Base-by-base conservation (phyloP, 805 yeast species). In the Grigorovia yakushimaensis region DNA sequence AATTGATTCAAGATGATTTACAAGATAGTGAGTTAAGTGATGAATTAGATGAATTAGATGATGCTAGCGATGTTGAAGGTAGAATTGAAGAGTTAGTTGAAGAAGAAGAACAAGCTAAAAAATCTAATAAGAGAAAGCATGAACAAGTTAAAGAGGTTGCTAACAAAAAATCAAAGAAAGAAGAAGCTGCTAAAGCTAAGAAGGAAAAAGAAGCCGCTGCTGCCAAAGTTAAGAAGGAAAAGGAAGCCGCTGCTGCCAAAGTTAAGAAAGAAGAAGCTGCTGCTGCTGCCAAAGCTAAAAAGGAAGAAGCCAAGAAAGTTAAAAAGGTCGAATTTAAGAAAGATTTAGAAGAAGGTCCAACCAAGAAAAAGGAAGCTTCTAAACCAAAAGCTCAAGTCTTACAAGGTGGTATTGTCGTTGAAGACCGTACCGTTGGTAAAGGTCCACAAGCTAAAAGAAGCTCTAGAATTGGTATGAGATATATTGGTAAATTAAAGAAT, bases 401-500 rank as follows among this genome's bases (percentile, higher is more conserved):
- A 55, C 83, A 85, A 64, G 98, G 98, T 60, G 98, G 97, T 65
- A 88, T 93, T 58, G 73, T 84, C 51, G 73, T 88, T 62, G 98
- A 93, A 76, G 98, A 93, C 74, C 84, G 95, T 70, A 81, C 83
- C 52, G 68, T 75, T 50, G 98, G 98, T 62, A 78, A 79, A 50
- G 99, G 98, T 52, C 81, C 87, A 59, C 73, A 74, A 54, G 95
- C 95, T 65, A 89, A 88, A 75, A 73, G 77, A 59, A 95, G 96
- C 51, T 78, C 85, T 73, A 87, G 78, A 67, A 95, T 93, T 55
- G 94, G 96, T 66, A 89, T 93, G 71, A 82, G 98, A 76, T 93
- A 93, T 79, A 85, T 93, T 59, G 98, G 98, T 67, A 94, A 93
- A 76, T 81, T 93, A 69, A 84, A 85, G 74, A 88, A 89, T 73